A percentile compares a stretch with the other conserved stretches of the same genome.
Conservation (phyloP, 2,329 filamentous ascomycete species). For the Microascus cirrosus region DNA sequence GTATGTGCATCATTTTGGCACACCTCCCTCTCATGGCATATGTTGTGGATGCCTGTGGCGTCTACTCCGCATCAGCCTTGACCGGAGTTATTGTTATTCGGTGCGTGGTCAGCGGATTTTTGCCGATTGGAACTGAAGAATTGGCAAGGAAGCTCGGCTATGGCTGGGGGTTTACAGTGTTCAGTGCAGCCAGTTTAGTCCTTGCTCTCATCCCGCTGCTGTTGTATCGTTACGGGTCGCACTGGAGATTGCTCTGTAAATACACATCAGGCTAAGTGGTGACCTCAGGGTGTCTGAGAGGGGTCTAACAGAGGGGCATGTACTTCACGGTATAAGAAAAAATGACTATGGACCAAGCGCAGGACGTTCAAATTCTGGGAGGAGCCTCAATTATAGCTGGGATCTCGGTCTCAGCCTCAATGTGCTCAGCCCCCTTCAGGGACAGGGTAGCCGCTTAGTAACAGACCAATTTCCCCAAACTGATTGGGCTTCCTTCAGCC, state of each 20-base stretch:
- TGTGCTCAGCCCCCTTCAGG: no score
- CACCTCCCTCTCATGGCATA: constrained; percentile 6
- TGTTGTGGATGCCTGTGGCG: constrained; percentile 7
- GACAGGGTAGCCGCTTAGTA: no score
- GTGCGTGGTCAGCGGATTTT: constrained; percentile 43
- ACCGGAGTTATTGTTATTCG: constrained; percentile 6
- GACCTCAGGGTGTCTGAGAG: neutral
- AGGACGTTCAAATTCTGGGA: no score
- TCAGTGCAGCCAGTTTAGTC: constrained; percentile 27
- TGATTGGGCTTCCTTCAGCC: no score
- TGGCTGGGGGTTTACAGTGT: constrained; percentile 35
- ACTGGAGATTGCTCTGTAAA: neutral
- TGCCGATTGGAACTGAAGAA: constrained; percentile 39
- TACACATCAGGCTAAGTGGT: neutral
- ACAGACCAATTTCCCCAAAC: no score
- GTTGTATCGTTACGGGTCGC: neutral
- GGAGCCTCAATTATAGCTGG: no score
- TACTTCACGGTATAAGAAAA: neutral
- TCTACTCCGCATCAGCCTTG: constrained; percentile 6
- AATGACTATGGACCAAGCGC: no score
- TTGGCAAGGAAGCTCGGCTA: constrained; percentile 36
- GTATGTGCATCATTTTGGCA: constrained; percentile 6
- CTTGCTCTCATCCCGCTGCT: constrained; percentile 35
- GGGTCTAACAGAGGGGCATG: neutral
- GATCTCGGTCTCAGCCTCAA: no score